Conservation (phyloP, 176 grass and related monocot genomes). For the Musa itinerans region DNA sequence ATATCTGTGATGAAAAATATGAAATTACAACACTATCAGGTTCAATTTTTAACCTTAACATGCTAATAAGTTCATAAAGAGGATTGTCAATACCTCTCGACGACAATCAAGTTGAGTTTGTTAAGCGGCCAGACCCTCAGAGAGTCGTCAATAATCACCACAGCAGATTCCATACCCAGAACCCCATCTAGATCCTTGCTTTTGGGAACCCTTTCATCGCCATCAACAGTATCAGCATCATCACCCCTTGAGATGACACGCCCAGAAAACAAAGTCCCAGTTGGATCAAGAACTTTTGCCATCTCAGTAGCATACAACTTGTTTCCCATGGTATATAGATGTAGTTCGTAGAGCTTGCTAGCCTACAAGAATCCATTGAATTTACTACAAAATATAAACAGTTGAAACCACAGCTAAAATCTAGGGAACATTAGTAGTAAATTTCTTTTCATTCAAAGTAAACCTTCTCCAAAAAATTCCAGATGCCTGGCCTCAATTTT, state of each 20-base stretch:
- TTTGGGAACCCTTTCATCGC: constrained; percentile 77
- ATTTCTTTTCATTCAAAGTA: not conserved
- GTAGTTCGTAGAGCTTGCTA: constrained; percentile 80
- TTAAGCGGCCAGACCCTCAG: constrained; percentile 93
- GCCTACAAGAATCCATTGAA: constrained; percentile 34
- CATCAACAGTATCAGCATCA: constrained; percentile 56
- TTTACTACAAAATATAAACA: constrained; percentile 11
- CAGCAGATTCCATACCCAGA: constrained; percentile 89
- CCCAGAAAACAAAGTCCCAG: constrained; percentile 64
- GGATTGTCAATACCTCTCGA: constrained; percentile 53
- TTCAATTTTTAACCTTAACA: not conserved
- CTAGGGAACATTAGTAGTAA: not conserved
- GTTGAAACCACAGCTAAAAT: not conserved
- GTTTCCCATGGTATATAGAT: constrained; percentile 98
- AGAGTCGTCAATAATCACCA: constrained; percentile 94
- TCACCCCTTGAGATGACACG: constrained; percentile 87
- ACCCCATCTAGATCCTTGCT: constrained; percentile 98
- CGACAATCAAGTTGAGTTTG: constrained; percentile 88
- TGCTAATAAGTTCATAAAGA: no score
- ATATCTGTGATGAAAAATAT: constrained; percentile 47
- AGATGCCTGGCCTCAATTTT: constrained; percentile 90
- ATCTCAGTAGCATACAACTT: constrained; percentile 95
- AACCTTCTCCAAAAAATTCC: constrained; percentile 98
- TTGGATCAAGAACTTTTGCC: constrained; percentile 93
- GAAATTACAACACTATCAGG: not conserved